Evolutionary conservation across 371 early-diverging fungal species (phyloP).

Genomic region (Smittium mucronatum): DNA sequence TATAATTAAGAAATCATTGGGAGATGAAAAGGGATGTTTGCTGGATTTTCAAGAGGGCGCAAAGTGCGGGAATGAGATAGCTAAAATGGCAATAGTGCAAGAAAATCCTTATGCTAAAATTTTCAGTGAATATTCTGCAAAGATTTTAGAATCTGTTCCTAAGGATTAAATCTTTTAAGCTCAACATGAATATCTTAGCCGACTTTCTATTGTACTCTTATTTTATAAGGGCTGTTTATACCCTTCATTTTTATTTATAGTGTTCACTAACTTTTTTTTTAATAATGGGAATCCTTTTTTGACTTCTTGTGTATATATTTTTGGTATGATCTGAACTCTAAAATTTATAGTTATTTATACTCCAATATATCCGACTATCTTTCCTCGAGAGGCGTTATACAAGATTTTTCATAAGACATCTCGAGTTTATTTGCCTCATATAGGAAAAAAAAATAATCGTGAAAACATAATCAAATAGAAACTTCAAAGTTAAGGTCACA

Average conservation of each 20-base stretch:
- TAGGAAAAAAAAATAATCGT: too few relatives aligned
- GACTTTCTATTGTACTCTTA: not conserved
- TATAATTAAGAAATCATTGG: slow-evolving; percentile 46
- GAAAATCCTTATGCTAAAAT: slow-evolving; percentile 87
- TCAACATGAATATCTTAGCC: not conserved
- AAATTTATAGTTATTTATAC: too few relatives aligned
- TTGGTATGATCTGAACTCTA: not conserved
- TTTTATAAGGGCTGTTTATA: not conserved
- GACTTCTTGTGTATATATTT: not conserved
- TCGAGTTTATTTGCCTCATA: too few relatives aligned
- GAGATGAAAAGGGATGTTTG: slow-evolving; percentile 50
- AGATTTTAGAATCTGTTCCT: slow-evolving; percentile 41
- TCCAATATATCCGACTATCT: too few relatives aligned
- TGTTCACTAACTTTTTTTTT: not conserved
- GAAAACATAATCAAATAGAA: too few relatives aligned
- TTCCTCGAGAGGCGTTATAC: too few relatives aligned
- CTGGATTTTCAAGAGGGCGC: slow-evolving; percentile 68
- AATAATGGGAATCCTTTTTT: not conserved
- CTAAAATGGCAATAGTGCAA: slow-evolving; percentile 53
- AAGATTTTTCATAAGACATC: too few relatives aligned
- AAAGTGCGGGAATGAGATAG: slow-evolving; percentile 65
- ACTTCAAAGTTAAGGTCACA: too few relatives aligned
- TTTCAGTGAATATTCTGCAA: slow-evolving; percentile 61
- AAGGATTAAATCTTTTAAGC: not conserved
- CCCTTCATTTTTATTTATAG: not conserved